Percentiles rank a stretch among this genome's conserved stretches.
These are phyloP conservation scores for Verruconis gallopava DNA, from an alignment of 2,329 filamentous ascomycete species.

Conservation along the genomic window DNA sequence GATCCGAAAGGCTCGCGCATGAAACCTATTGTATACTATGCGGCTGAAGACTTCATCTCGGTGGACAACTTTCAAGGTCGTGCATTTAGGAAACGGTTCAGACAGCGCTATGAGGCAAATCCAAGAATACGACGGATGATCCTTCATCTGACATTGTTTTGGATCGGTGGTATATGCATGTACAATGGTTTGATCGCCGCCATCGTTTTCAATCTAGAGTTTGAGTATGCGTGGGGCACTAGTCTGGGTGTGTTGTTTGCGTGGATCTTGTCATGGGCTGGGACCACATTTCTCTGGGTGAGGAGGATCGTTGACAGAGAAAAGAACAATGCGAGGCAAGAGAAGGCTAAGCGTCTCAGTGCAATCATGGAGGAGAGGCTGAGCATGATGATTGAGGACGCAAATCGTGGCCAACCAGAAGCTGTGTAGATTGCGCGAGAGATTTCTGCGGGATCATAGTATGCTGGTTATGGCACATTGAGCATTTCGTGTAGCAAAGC, in stretches of 20 bases:
- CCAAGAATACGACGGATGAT: conserved; percentile 19
- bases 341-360: background rate
- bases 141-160: conserved; percentile 18
- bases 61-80: conserved; percentile 20
- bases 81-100: conserved; percentile 19
- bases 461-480: no score
- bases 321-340: conserved; percentile 9
- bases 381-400: conserved; percentile 1
- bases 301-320: conserved; percentile 19
- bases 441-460: no score
- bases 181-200: conserved; percentile 19
- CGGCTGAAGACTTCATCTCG: conserved; percentile 21
- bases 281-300: conserved; percentile 13
- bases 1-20: conserved; percentile 16
- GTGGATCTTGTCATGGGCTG: conserved; percentile 18
- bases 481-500: no score
- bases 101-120: conserved; percentile 19
- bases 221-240: conserved; percentile 19
- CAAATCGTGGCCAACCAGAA: no score
- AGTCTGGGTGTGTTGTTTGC: conserved; percentile 18
- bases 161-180: conserved; percentile 17
- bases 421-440: no score
- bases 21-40: conserved; percentile 21
- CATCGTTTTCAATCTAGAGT: conserved; percentile 19
- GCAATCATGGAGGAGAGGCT: background rate